Conservation (phyloP, 805 yeast genomes). For the Yarrowia sp. region DNA sequence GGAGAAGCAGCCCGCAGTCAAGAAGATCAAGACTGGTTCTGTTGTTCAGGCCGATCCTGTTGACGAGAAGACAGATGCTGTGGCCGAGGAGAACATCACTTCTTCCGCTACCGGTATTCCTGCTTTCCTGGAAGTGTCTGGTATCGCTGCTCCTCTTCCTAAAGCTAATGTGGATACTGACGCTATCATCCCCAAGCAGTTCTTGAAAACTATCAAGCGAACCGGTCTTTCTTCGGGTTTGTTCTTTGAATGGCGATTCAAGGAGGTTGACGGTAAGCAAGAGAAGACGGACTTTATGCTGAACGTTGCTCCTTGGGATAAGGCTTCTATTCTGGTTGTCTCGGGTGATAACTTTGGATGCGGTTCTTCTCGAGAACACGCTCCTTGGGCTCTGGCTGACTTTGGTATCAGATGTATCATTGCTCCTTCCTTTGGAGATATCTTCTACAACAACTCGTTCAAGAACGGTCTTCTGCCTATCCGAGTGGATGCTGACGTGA, state of each 20-base stretch:
- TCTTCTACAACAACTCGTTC: constrained; percentile 94
- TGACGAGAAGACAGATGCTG: constrained; percentile 34
- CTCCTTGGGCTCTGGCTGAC: constrained; percentile 98
- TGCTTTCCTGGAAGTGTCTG: constrained; percentile 69
- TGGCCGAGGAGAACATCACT: constrained; percentile 35
- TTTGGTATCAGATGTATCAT: constrained; percentile 94
- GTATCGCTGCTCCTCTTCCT: constrained; percentile 91
- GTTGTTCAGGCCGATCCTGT: constrained; percentile 40
- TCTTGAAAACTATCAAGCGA: constrained; percentile 94
- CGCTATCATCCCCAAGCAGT: constrained; percentile 96
- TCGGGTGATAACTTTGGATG: constrained; percentile 98
- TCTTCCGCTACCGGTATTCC: constrained; percentile 60
- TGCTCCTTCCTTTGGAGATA: constrained; percentile 98
- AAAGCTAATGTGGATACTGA: constrained; percentile 97
- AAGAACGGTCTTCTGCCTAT: constrained; percentile 95
- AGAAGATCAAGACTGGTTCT: neutral
- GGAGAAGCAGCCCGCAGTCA: constrained; percentile 52
- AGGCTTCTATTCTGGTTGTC: constrained; percentile 80
- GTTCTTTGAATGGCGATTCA: constrained; percentile 86
- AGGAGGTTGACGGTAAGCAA: constrained; percentile 52
- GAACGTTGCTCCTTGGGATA: constrained; percentile 78
- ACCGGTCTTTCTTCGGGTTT: constrained; percentile 88
- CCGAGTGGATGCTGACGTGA: constrained; percentile 77
- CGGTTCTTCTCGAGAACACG: constrained; percentile 99
- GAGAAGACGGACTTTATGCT: constrained; percentile 82